Percentiles rank a stretch among this genome's conserved stretches.
These are phyloP conservation scores for Brasilioporus rufonigricans DNA, from an alignment of 768 basidiomycete genomes.

Conservation along the genomic window DNA sequence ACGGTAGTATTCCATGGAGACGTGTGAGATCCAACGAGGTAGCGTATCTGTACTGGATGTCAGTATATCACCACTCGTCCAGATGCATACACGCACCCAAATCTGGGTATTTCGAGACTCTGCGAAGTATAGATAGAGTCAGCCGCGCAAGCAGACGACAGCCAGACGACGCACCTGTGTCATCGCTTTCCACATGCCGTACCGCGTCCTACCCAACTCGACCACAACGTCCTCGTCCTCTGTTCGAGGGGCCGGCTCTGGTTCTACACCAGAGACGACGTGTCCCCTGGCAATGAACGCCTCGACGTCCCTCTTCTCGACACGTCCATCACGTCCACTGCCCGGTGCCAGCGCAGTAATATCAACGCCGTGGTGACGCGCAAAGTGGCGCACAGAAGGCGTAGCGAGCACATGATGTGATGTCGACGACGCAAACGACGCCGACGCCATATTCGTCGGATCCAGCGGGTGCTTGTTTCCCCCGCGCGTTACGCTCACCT, in stretches of 20 bases:
- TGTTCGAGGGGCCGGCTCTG: neutral
- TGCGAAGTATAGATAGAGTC: constrained; percentile 25
- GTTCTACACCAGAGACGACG: neutral
- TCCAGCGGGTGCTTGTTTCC: constrained; percentile 59
- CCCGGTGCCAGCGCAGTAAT: constrained; percentile 57
- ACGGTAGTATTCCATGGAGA: constrained; percentile 59
- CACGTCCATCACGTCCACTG: constrained; percentile 69
- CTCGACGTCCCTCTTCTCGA: constrained; percentile 75
- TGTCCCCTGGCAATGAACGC: constrained; percentile 42
- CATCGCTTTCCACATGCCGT: constrained; percentile 92
- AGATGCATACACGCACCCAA: constrained; percentile 50
- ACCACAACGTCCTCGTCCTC: constrained; percentile 51
- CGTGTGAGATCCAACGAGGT: constrained; percentile 74
- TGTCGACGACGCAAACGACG: constrained; percentile 12
- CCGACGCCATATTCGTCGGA: constrained; percentile 40
- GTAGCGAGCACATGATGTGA: constrained; percentile 55
- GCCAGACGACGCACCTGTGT: constrained; percentile 50
- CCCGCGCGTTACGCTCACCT: neutral
- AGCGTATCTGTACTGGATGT: constrained; percentile 51
- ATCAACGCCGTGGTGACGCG: constrained; percentile 63
- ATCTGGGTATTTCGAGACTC: constrained; percentile 86
- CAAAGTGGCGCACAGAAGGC: constrained; percentile 78
- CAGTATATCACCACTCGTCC: neutral
- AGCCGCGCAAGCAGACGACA: neutral
- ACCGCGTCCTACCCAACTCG: constrained; percentile 72